A percentile compares a stretch with the other conserved stretches of the same genome.
Conservation (phyloP, 2,329 filamentous ascomycete species). For the Tolypocladium ovalisporum region DNA sequence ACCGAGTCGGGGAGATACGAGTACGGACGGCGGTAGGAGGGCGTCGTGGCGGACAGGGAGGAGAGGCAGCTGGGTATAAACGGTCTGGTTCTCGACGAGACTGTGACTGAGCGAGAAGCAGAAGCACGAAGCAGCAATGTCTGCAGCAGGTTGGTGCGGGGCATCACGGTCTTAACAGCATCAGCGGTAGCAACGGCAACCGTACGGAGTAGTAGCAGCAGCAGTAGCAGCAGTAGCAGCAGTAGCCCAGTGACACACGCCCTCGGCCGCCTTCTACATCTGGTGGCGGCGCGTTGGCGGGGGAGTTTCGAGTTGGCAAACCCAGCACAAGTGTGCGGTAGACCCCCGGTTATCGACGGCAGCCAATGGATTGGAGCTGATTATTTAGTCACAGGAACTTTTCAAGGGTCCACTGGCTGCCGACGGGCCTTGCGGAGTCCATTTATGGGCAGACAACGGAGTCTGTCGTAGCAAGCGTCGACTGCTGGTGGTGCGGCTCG, state of each 20-base stretch:
- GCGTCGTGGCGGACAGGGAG: conserved; percentile 3
- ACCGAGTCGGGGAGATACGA: conserved; percentile 41
- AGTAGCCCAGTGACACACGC: background rate
- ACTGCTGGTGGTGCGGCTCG: background rate
- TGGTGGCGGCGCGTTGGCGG: conserved; percentile 9
- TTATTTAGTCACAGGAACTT: background rate
- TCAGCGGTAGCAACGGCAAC: background rate
- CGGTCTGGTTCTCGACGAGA: conserved; percentile 9
- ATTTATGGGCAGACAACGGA: background rate
- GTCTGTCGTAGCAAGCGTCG: background rate
- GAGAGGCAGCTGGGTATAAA: conserved; percentile 10
- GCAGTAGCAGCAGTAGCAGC: background rate
- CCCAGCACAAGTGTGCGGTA: background rate
- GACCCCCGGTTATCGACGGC: conserved; percentile 16
- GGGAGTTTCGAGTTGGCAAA: conserved; percentile 8
- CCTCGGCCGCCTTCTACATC: conserved; percentile 3
- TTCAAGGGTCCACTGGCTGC: background rate
- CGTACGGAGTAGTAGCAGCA: background rate
- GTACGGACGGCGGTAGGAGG: conserved; percentile 15
- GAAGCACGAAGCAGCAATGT: conserved; percentile 13
- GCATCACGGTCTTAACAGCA: conserved; percentile 19
- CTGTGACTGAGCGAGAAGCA: conserved; percentile 7
- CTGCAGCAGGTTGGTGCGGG: conserved; percentile 31
- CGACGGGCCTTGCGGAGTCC: background rate
- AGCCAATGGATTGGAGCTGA: conserved; percentile 13